Evolutionary conservation across 768 basidiomycete genomes (phyloP), one percentile per base, ranked within the genome.

Genomic region (Russula emetica): DNA sequence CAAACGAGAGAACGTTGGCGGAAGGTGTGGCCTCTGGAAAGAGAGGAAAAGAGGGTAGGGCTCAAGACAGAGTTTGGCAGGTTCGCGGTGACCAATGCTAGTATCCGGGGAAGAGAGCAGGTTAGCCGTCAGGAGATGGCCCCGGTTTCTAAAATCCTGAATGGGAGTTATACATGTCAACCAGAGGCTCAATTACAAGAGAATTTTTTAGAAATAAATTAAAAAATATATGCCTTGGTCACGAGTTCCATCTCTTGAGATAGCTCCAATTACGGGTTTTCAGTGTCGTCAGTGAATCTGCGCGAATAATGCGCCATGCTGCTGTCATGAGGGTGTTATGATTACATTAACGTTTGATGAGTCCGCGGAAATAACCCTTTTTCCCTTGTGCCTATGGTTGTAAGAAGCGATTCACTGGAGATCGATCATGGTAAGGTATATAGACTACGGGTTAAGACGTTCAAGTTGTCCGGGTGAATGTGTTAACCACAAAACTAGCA

Each of bases 1-100:
- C 68, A 2, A 76, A 77, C 0, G 77, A 74, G n/a, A 83, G 74
- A 5, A 83, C 70, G 9, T 73, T 73, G 1, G 40, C 76, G 67
- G 11, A 71, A 62, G 66, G 82, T 32, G 72, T 22, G 72, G 65
- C 74, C 74, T 10, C 34, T 18, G 26, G 34, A 10, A 45, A 45
- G 38, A 40, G 7, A 11, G 22, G 3, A n/a, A 45, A 45, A 4
- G 22, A 8, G n/a, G 44, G 8, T 20, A 16, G 9, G n/a, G 45
- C 36, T 13, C 13, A 13, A 36, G 34, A 34, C 34, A 10, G 10
- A 34, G 11, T 13, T 13, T 9, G 44, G 44, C 9, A n/a, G 44
- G 20, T 45, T 44, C 7, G 45, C 5, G 22, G 45, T 45, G 45
- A 22, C 22, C 45, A 45, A 22, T 26, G 11, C 24, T 49, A 13